Percentiles rank a stretch among this genome's conserved stretches.
phyloP scores from a whole-genome alignment of 2,329 filamentous ascomycete species.

The Plenodomus tracheiphilus region DNA sequence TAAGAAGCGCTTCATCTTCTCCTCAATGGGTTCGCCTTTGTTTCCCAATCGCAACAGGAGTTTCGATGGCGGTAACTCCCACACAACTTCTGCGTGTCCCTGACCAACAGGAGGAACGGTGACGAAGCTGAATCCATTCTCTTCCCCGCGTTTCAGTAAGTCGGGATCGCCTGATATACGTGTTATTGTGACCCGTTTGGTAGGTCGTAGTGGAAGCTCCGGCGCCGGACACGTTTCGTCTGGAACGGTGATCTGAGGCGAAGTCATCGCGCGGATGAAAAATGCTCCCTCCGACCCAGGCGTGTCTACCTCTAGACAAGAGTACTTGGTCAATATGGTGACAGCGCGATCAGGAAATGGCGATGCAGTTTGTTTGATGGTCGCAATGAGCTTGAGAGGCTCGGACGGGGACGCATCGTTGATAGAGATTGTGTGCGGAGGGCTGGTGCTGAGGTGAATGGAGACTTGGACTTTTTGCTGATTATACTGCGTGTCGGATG shows the following conservation, averaged over 20 bases:
- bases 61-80: constrained; percentile 7
- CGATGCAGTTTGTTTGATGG: constrained; percentile 10
- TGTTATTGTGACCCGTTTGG: constrained; percentile 8
- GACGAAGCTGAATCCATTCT: constrained; percentile 12
- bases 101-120: constrained; percentile 11
- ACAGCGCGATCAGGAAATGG: constrained; percentile 9
- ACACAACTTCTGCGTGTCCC: constrained; percentile 9
- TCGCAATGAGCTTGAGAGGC: constrained; percentile 13
- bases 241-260: constrained; percentile 9
- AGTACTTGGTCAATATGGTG: constrained; percentile 14
- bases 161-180: constrained; percentile 12
- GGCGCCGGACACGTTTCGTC: constrained; percentile 9
- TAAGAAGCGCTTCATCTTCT: constrained; percentile 13
- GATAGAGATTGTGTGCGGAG: constrained; percentile 11
- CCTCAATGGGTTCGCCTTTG: constrained; percentile 7
- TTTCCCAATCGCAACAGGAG: constrained; percentile 10
- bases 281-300: constrained; percentile 12
- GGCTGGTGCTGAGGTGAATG: constrained; percentile 9
- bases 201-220: constrained; percentile 9
- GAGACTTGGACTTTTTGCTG: constrained; percentile 11
- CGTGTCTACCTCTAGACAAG: constrained; percentile 13
- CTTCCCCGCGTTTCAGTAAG: constrained; percentile 8
- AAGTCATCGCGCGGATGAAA: constrained; percentile 9
- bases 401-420: constrained; percentile 7
- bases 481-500: constrained; percentile 8